Conservation (phyloP, 164 flowering plant species). For the Aristolochia fimbriata region DNA sequence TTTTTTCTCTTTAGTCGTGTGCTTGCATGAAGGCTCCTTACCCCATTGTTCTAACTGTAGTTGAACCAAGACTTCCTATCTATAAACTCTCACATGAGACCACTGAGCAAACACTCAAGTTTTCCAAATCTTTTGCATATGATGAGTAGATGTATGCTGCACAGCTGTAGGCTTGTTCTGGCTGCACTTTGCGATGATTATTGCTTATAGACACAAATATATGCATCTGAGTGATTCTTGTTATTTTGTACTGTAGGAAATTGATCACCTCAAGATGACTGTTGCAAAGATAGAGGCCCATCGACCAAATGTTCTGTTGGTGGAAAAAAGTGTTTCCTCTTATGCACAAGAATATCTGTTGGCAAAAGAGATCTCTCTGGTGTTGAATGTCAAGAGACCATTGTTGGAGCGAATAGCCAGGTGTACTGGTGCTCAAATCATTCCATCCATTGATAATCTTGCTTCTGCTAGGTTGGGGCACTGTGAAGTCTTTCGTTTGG, state of each 20-base stretch:
- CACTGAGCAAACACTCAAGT: too few relatives aligned
- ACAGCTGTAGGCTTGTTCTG: too few relatives aligned
- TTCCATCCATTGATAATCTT: slow-evolving; percentile 65
- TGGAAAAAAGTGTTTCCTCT: slow-evolving; percentile 92
- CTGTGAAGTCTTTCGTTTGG: slow-evolving; percentile 78
- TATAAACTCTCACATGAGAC: too few relatives aligned
- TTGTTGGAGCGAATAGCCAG: slow-evolving; percentile 82
- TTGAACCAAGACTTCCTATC: too few relatives aligned
- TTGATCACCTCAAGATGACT: slow-evolving; percentile 74
- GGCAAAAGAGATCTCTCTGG: slow-evolving; percentile 88
- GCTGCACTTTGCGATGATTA: too few relatives aligned
- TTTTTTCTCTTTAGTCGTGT: too few relatives aligned
- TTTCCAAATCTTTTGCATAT: too few relatives aligned
- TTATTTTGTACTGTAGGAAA: slow-evolving; percentile 47
- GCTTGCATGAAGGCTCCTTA: too few relatives aligned
- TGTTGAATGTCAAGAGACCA: slow-evolving; percentile 78
- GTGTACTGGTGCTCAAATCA: slow-evolving; percentile 78
- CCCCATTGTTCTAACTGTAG: too few relatives aligned
- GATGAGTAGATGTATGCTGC: too few relatives aligned
- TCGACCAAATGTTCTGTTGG: slow-evolving; percentile 86
- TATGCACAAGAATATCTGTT: slow-evolving; percentile 85
- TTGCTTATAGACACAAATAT: too few relatives aligned
- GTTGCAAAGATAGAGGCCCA: slow-evolving; percentile 86
- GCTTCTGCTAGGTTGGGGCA: slow-evolving; percentile 63
- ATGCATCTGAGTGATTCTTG: too few relatives aligned